A percentile compares a stretch with the other conserved stretches of the same genome.
phyloP scores from a whole-genome alignment of 805 yeast species.

The Lachancea sp. region DNA sequence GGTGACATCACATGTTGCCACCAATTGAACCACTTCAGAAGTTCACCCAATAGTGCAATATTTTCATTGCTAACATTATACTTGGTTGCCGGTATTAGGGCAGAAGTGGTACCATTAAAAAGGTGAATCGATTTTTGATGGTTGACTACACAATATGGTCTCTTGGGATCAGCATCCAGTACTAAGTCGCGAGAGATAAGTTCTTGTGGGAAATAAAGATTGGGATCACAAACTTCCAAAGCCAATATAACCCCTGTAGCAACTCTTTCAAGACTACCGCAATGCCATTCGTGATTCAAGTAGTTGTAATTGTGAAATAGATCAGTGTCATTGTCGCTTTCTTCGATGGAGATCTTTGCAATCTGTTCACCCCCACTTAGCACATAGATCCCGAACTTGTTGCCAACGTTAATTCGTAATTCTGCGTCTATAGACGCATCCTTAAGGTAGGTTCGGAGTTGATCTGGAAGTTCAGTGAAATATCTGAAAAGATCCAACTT shows the following conservation, averaged over 20 bases:
- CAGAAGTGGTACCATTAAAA: slow-evolving; percentile 28
- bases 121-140: slow-evolving; percentile 11
- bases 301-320: slow-evolving; percentile 27
- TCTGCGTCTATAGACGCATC: slow-evolving; percentile 15
- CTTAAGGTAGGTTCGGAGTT: slow-evolving; percentile 18
- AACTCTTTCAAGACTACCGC: slow-evolving; percentile 25
- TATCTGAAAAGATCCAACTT: slow-evolving; percentile 31
- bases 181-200: slow-evolving; percentile 22
- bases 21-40: slow-evolving; percentile 31
- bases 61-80: slow-evolving; percentile 30
- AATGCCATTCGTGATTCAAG: slow-evolving; percentile 23
- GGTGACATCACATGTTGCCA: slow-evolving; percentile 11
- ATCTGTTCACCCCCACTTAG: slow-evolving; percentile 10
- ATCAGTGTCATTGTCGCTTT: slow-evolving; percentile 20
- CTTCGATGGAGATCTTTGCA: slow-evolving; percentile 24
- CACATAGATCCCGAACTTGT: slow-evolving; percentile 29
- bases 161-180: slow-evolving; percentile 6
- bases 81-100: slow-evolving; percentile 18
- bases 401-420: slow-evolving; percentile 24
- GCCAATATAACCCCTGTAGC: slow-evolving; percentile 25
- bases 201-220: slow-evolving; percentile 24
- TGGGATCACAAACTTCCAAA: slow-evolving; percentile 18
- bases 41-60: slow-evolving; percentile 22
- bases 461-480: slow-evolving; percentile 26
- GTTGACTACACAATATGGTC: slow-evolving; percentile 5